Base-by-base conservation (phyloP, 352 stramenopile species). In the Phytophthora megakarya region DNA sequence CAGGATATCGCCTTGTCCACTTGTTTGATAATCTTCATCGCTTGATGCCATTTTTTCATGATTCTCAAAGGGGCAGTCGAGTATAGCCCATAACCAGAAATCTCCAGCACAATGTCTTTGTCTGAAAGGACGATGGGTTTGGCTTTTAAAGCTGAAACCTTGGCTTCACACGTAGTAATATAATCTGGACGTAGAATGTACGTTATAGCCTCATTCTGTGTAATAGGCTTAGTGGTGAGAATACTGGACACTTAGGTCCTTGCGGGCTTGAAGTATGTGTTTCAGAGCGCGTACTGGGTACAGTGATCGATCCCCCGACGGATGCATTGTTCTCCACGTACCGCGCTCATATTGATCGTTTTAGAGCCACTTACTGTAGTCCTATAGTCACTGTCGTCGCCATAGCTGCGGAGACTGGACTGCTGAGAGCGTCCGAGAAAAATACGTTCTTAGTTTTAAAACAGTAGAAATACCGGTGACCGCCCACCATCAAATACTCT, bases 271-370 rank as follows among this genome's bases (percentile, higher is more conserved):
- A 10, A 21, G 2, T 1, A 60, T 9, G 21, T 60, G 52, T 13
- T 25, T 35, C 5, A 51, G 39, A 1, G 39, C 52, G n/a, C 13
- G 12, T 0, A 70, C 55, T 16, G 64, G 69, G n/a, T 49, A 71
- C 0, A 67, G 2, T 13, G 18, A 25, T 16, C 21, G 8, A 23
- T 66, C 59, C 5, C 57, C 55, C 7, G 61, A 61, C 13, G 15
- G 8, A 42, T 70, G 64, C 55, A 70, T 70, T 1, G 56, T 71
- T 0, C 69, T n/a, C 61, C 55, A 68, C 10, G 57, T 57, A 0
- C 35, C 63, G 13, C 62, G 35, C 16, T 63, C 62, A 35, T 61
- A 70, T 44, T 76, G 57, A 25, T 70, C 58, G 18, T 76, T 25
- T 72, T 70, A 0, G 56, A 30, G 5, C 58, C 52, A n/a, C 38